These are phyloP conservation scores for Pugionium cornutum DNA, from an alignment of 345 rosid genomes.

Conservation along the genomic window DNA sequence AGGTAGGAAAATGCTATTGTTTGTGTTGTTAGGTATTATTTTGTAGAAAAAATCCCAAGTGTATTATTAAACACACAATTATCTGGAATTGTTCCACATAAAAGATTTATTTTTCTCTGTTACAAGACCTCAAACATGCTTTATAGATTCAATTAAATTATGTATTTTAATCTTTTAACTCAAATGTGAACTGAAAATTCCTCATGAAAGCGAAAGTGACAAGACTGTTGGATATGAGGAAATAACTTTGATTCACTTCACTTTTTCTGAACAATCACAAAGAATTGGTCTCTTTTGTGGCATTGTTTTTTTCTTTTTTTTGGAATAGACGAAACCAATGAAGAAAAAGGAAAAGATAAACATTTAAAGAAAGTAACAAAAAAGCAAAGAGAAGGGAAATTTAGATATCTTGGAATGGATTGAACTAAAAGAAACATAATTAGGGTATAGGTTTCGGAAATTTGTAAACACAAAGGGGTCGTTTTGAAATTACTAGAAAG, in stretches of 20 bases:
- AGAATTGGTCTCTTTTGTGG: neutral
- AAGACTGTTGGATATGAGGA: neutral
- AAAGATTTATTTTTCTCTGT: too few species aligned
- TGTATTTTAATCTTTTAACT: too few species aligned
- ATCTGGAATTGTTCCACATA: too few species aligned
- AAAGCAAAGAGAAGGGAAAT: neutral
- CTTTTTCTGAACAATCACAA: too few species aligned
- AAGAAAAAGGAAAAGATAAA: neutral
- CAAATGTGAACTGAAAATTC: neutral
- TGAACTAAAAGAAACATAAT: too few species aligned
- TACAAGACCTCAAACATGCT: too few species aligned
- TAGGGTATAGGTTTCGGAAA: neutral
- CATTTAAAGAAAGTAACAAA: neutral
- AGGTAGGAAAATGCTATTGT: neutral
- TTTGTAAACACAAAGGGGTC: neutral
- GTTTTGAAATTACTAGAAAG: conserved; percentile 12
- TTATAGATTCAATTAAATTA: too few species aligned
- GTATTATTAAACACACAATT: too few species aligned
- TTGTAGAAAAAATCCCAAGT: neutral
- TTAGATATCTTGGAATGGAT: neutral
- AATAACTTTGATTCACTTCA: neutral
- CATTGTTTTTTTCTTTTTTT: neutral
- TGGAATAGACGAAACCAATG: neutral
- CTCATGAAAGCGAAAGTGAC: too few species aligned
- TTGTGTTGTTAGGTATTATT: neutral